These are phyloP conservation scores for Mucor sp. DNA, from an alignment of 371 early-diverging fungal species.

Conservation along the genomic window DNA sequence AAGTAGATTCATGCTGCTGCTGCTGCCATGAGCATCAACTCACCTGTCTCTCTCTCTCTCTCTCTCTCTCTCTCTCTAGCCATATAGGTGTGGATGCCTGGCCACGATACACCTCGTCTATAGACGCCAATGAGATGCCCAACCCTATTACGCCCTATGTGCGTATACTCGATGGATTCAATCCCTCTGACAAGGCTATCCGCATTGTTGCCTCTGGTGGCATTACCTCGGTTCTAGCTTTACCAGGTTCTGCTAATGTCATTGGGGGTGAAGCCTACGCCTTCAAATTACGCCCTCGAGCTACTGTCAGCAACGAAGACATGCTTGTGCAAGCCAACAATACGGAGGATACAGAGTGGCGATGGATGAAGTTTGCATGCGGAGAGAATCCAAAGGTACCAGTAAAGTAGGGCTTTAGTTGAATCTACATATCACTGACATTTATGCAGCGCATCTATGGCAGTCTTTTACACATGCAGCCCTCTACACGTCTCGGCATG, in stretches of 20 bases:
- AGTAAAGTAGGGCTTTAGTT: neutral
- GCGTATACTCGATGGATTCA: constrained; percentile 59
- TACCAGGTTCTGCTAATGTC: constrained; percentile 76
- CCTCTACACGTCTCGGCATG: constrained; percentile 60
- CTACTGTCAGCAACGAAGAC: constrained; percentile 60
- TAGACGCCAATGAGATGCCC: constrained; percentile 72
- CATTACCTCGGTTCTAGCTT: constrained; percentile 70
- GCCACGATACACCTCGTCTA: constrained; percentile 56
- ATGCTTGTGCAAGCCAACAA: constrained; percentile 63
- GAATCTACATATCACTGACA: neutral
- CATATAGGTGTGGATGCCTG: constrained; percentile 65
- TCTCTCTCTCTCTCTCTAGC: no score
- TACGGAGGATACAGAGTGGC: constrained; percentile 40
- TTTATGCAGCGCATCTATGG: constrained; percentile 29
- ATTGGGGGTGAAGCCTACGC: constrained; percentile 80
- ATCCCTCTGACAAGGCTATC: constrained; percentile 66
- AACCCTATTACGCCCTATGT: constrained; percentile 61
- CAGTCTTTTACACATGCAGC: constrained; percentile 27
- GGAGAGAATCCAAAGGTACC: constrained; percentile 79
- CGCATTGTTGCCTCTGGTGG: constrained; percentile 73
- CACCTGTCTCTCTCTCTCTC: no score
- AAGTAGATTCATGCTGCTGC: neutral
- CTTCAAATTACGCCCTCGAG: constrained; percentile 57
- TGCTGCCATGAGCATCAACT: neutral
- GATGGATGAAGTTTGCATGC: constrained; percentile 84